phyloP scores from a whole-genome alignment of 129 eudicot species.

The Centella asiatica region DNA sequence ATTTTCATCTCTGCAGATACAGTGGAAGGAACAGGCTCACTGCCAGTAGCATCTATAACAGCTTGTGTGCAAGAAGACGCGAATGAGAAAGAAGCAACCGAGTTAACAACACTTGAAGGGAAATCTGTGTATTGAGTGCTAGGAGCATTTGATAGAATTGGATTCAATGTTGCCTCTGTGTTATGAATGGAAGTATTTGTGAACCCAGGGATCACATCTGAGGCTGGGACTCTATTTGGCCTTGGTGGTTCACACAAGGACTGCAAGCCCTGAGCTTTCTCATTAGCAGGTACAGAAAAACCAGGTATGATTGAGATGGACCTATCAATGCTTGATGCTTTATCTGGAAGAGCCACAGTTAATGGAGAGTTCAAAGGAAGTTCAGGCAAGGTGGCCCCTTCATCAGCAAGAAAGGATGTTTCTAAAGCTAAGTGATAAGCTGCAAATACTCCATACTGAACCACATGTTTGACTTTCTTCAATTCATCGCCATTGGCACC shows the following conservation, averaged over 20 bases:
- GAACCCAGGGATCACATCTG: conserved; percentile 35
- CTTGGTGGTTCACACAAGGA: conserved; percentile 34
- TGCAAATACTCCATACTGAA: conserved; percentile 93
- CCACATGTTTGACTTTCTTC: conserved; percentile 94
- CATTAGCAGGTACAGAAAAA: conserved; percentile 33
- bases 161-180: conserved; percentile 18
- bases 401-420: conserved; percentile 98
- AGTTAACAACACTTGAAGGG: conserved; percentile 13
- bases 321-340: conserved; percentile 55
- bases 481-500: conserved; percentile 90
- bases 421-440: conserved; percentile 96
- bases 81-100: conserved; percentile 20
- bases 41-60: conserved; percentile 16
- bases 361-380: conserved; percentile 63
- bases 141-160: conserved; percentile 20
- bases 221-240: conserved; percentile 41
- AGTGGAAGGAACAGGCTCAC: conserved; percentile 21
- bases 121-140: conserved; percentile 17
- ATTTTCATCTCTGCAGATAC: conserved; percentile 13
- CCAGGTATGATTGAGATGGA: conserved; percentile 87
- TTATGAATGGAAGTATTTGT: conserved; percentile 17
- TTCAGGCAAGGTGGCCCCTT: conserved; percentile 94
- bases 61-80: conserved; percentile 14
- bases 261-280: conserved; percentile 31
- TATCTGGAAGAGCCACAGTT: conserved; percentile 80